A percentile compares a stretch with the other conserved stretches of the same genome.
phyloP scores from a whole-genome alignment of 345 rosid species.

The Citrus inodora region DNA sequence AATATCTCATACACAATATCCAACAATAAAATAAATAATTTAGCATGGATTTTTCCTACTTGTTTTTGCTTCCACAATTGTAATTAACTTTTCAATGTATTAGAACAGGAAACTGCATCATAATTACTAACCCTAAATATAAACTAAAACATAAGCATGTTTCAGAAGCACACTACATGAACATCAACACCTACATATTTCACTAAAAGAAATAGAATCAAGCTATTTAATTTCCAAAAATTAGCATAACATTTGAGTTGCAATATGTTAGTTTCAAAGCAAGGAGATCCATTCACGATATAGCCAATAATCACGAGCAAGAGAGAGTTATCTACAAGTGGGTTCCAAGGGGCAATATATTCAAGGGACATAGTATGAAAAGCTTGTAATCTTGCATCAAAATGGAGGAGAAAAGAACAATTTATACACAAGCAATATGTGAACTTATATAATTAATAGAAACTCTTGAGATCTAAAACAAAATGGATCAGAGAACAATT shows the following conservation, averaged over 20 bases:
- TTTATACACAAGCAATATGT: neutral
- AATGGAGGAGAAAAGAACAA: neutral
- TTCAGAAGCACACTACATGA: neutral
- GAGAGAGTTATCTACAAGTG: neutral
- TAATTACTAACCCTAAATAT: neutral
- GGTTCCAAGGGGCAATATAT: neutral
- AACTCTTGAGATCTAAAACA: neutral
- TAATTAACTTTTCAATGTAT: neutral
- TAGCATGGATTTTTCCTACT: neutral
- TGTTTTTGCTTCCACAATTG: neutral
- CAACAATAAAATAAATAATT: constrained; percentile 4
- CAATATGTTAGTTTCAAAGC: neutral
- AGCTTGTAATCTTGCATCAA: neutral
- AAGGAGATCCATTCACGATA: neutral
- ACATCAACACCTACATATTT: neutral
- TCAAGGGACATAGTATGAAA: neutral
- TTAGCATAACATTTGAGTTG: neutral
- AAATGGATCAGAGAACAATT: neutral
- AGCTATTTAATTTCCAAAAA: neutral
- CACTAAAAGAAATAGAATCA: neutral
- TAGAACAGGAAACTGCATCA: neutral
- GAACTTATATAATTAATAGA: neutral
- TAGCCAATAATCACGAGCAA: neutral
- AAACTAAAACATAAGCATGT: neutral
- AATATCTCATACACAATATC: neutral